Evolutionary conservation across 1,284 basidiomycete species (phyloP), one percentile per base, ranked within the genome.

Genomic region (Trichosporon ovoides): DNA sequence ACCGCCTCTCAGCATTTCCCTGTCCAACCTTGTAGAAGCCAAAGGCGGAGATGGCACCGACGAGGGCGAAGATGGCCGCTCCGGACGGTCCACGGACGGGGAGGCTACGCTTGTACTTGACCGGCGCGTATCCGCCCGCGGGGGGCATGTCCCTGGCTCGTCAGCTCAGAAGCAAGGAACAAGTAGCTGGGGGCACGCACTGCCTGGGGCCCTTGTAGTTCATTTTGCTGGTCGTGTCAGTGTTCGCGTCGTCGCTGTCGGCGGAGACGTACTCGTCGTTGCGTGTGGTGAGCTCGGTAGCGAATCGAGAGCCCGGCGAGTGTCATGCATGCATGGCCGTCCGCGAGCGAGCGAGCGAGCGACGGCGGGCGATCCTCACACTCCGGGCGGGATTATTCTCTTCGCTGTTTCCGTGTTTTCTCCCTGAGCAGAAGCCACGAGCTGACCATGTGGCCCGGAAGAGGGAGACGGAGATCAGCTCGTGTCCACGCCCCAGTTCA

Each of bases 51-150:
- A 98, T 82, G 61, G 85, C 87, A 64, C 87, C 84, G 66, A 94
- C 87, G 46, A 86, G 87, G 61, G 85, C 88, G 67, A 98, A 88
- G 72, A 98, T 86, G 66, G 85, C 86, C 58, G 88, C 80, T 34
- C 92, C 93, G 55, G 91, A 87, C 50, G 93, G 93, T 10, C 96
- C 96, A 67, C 89, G 86, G 73, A 91, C 82, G 52, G 96, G 94
- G 60, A 99, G 83, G 79, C 95, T 95, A 64, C 95, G 88, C 80
- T 94, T 95, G 84, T 97, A 98, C 78, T 88, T 88, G 81, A 98
- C 81, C 48, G 88, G 80, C 74, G 90, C 91, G 80, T 96, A 98
- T 6, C 95, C 95, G 65, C 92, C 94, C 50, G 85, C 71, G 48
- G 95, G 94, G 69, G 94, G 94, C 85, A 98, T 89, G 76, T 98